Conservation (phyloP, 1,284 basidiomycete genomes). For the Ustilago xerochloae region DNA sequence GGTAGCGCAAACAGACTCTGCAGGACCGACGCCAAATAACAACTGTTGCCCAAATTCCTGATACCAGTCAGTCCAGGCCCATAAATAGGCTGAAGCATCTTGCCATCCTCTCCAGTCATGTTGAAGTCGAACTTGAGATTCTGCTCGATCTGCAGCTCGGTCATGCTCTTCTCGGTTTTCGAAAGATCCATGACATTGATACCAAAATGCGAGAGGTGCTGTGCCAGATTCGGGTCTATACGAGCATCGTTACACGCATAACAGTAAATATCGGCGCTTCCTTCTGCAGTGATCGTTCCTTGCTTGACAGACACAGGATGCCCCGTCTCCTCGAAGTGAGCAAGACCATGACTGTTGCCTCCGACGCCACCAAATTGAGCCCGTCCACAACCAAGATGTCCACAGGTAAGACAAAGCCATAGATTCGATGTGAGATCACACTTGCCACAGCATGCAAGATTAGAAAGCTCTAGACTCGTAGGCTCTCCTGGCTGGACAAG, state of each 20-base stretch:
- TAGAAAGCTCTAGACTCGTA: conserved; percentile 49
- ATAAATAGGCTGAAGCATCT: conserved; percentile 86
- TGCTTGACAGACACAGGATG: conserved; percentile 92
- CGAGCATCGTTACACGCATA: conserved; percentile 90
- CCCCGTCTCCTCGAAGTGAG: conserved; percentile 80
- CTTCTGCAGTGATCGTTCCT: conserved; percentile 96
- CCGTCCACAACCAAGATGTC: conserved; percentile 92
- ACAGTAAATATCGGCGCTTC: conserved; percentile 91
- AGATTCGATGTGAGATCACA: conserved; percentile 74
- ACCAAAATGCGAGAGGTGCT: conserved; percentile 83
- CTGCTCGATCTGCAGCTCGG: conserved; percentile 96
- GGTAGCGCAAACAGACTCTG: conserved; percentile 87
- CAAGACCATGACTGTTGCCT: conserved; percentile 90
- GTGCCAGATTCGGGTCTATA: conserved; percentile 80
- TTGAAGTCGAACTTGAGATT: conserved; percentile 96
- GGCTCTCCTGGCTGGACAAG: conserved; percentile 73
- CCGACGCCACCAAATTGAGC: conserved; percentile 84
- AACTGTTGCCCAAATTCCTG: conserved; percentile 94
- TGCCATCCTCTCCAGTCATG: conserved; percentile 88
- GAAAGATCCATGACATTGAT: conserved; percentile 84
- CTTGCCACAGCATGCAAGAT: conserved; percentile 47
- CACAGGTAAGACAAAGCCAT: conserved; percentile 92
- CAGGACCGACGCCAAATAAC: conserved; percentile 95
- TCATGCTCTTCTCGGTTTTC: conserved; percentile 98
- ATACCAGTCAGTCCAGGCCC: conserved; percentile 90